Base-by-base conservation (phyloP, 768 basidiomycete genomes). In the Leccinellum luteum region DNA sequence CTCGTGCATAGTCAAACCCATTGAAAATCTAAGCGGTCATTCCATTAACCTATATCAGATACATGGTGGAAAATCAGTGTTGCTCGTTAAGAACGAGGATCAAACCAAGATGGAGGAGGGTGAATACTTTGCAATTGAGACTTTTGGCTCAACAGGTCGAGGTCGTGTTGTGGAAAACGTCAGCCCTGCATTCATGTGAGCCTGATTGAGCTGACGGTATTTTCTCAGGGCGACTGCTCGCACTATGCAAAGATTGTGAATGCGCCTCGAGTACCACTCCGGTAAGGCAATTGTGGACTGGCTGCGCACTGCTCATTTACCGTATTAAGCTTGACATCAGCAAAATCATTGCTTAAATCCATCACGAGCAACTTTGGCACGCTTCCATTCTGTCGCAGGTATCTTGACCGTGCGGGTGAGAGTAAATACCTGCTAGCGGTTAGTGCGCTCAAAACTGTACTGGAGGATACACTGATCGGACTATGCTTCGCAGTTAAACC, bases 31-130 rank as follows among this genome's bases (percentile, higher is more conserved):
- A 5, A 96, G 92, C 50, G 97, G 97, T 1, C 97, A 99, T 73
- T 89, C 90, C 14, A 98, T 98, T 63, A 85, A 86, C 55, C 84
- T 77, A 27, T 95, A 98, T 71, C 86, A 87, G 61, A 97, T 98
- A 59, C 96, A 99, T 69, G 96, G 91, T 15, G 90, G 90, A 28
- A 99, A 99, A 74, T 92, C 90, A 0, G 87, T 98, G 2, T 80
- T 92, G 34, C 83, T 98, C 47, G 91, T 97, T 47, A 92, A 89
- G 71, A 93, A 89, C 56, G 83, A 87, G 31, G 94, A 97, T 69
- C 85, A 88, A 59, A 92, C 90, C 14, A 96, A 92, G 75, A 99
- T 99, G 97, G 97, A 98, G 69, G 97, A 99, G 74, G 97, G 95
- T 41, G 97, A 98, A 67, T 98, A 98, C 69, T 99, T 92, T 71